Percentiles rank a stretch among this genome's conserved stretches.
phyloP scores from a whole-genome alignment of 2,329 filamentous ascomycete species.

The Elsinoe necatrix region DNA sequence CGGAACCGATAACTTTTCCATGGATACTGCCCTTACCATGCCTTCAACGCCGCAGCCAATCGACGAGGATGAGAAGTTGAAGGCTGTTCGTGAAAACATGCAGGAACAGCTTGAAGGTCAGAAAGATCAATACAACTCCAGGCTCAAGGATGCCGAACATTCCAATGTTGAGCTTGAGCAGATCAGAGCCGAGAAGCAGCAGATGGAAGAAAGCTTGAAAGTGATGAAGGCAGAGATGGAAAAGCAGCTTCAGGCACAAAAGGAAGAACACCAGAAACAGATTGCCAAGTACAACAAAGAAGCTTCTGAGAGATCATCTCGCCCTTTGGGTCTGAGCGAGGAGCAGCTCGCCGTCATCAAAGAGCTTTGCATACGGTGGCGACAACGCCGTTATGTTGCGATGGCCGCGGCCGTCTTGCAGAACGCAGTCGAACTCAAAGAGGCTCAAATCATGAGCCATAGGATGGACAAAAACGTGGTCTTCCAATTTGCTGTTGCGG shows the following conservation, averaged over 20 bases:
- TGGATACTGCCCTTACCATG: constrained; percentile 90
- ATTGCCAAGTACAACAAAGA: constrained; percentile 63
- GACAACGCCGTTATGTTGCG: constrained; percentile 73
- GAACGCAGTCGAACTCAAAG: constrained; percentile 79
- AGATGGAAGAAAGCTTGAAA: constrained; percentile 74
- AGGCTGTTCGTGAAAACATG: constrained; percentile 70
- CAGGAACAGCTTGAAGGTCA: constrained; percentile 74
- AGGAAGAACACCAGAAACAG: constrained; percentile 74
- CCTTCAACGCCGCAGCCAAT: constrained; percentile 79
- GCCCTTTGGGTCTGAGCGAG: constrained; percentile 56
- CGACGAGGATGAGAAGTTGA: constrained; percentile 68
- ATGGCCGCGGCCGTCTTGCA: constrained; percentile 91
- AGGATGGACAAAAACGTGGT: constrained; percentile 87
- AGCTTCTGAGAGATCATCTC: constrained; percentile 41
- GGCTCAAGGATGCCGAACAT: constrained; percentile 65
- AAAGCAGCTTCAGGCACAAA: constrained; percentile 72
- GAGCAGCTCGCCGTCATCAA: constrained; percentile 64
- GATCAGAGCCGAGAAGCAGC: constrained; percentile 69
- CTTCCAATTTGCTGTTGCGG: constrained; percentile 90
- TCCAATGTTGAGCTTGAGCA: constrained; percentile 73
- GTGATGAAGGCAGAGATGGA: constrained; percentile 83
- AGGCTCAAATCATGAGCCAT: constrained; percentile 96
- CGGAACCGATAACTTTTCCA: constrained; percentile 80
- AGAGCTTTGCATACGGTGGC: constrained; percentile 65
- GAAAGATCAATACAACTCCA: constrained; percentile 72